Percentiles rank a stretch among this genome's conserved stretches.
Evolutionary conservation across 139 green algal species (phyloP).

Genomic region (Chlamydomonas asymmetrica): DNA sequence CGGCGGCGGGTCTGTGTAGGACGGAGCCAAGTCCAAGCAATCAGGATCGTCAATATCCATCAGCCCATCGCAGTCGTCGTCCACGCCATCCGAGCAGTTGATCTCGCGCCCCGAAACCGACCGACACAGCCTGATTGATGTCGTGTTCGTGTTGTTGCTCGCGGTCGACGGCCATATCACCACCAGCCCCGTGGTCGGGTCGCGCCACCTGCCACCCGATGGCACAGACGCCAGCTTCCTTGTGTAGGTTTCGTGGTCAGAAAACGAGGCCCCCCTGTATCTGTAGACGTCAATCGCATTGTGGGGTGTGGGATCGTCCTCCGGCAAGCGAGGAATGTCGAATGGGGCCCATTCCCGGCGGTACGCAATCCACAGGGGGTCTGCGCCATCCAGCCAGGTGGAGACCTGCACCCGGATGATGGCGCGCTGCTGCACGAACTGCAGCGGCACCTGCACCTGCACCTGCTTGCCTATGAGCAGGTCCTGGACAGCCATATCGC

Average conservation of each 20-base stretch:
- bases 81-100: not conserved
- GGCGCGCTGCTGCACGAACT: not conserved
- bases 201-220: not conserved
- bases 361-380: not conserved
- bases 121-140: not conserved
- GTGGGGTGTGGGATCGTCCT: not conserved
- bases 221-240: not conserved
- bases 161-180: not conserved
- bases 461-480: not conserved
- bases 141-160: too few relatives aligned
- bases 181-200: not conserved
- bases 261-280: not conserved
- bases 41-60: conserved; percentile 10
- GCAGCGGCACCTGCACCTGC: not conserved
- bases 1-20: not conserved
- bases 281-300: not conserved
- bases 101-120: not conserved
- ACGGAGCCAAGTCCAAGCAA: not conserved
- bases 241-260: not conserved
- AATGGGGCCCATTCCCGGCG: not conserved
- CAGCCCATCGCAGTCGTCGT: conserved; percentile 28
- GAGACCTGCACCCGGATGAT: too few relatives aligned
- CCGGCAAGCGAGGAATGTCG: conserved; percentile 1
- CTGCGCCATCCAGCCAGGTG: not conserved
- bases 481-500: not conserved